A percentile compares a stretch with the other conserved stretches of the same genome.
These are phyloP conservation scores for Aspergillus quadrilineatus DNA, from an alignment of 2,329 filamentous ascomycete species.

Conservation along the genomic window DNA sequence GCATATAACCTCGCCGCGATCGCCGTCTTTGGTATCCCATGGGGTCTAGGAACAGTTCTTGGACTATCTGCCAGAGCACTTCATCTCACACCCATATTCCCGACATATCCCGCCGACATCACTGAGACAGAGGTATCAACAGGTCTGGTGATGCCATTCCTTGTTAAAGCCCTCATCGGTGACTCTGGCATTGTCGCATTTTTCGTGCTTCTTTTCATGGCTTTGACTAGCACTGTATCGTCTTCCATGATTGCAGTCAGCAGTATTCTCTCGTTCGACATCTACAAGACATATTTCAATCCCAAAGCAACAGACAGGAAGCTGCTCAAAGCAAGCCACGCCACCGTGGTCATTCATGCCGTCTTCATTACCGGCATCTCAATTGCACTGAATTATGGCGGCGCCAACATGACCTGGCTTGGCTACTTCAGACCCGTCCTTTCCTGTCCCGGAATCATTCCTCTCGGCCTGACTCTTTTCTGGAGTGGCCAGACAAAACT, in stretches of 20 bases:
- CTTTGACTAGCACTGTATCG: constrained; percentile 51
- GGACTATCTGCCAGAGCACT: constrained; percentile 47
- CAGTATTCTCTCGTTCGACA: constrained; percentile 51
- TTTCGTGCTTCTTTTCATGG: constrained; percentile 54
- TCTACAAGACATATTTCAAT: constrained; percentile 54
- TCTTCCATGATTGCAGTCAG: constrained; percentile 54
- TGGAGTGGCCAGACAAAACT: constrained; percentile 49
- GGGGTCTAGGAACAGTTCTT: constrained; percentile 49
- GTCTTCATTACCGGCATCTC: constrained; percentile 51
- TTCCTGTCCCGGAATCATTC: constrained; percentile 47
- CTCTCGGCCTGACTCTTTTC: constrained; percentile 45
- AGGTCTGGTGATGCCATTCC: constrained; percentile 51
- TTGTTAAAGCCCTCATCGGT: constrained; percentile 46
- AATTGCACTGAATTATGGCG: constrained; percentile 50
- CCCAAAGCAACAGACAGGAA: constrained; percentile 45
- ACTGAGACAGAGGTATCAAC: constrained; percentile 43
- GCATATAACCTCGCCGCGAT: constrained; percentile 49
- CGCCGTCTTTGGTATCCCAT: constrained; percentile 50
- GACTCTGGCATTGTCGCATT: constrained; percentile 44
- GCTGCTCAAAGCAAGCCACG: constrained; percentile 47
- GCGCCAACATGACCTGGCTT: constrained; percentile 51
- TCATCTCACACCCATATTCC: constrained; percentile 48
- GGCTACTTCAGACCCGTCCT: constrained; percentile 45
- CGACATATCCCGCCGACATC: constrained; percentile 44
- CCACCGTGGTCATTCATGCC: constrained; percentile 50